Percentiles rank a stretch among this genome's conserved stretches.
These are phyloP conservation scores for Calocera viscosa DNA, from an alignment of 768 basidiomycete species.

Conservation along the genomic window DNA sequence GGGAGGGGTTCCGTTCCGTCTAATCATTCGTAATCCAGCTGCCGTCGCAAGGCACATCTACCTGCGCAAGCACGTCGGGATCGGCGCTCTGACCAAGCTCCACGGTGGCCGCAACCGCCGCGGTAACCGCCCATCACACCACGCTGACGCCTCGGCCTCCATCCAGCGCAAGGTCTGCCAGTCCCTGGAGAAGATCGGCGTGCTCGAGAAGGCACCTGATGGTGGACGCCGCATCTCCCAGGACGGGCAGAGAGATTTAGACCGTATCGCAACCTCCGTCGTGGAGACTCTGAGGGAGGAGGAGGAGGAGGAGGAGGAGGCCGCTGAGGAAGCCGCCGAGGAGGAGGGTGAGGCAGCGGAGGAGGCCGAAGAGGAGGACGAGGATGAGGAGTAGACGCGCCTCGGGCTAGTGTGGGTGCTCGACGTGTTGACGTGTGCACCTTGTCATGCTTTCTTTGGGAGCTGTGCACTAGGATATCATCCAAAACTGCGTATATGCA, in stretches of 20 bases:
- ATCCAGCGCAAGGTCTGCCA: slow-evolving; percentile 95
- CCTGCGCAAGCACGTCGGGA: slow-evolving; percentile 93
- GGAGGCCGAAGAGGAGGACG: slow-evolving; percentile 26
- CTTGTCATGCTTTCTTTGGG: slow-evolving; percentile 6
- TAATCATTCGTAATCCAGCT: slow-evolving; percentile 36
- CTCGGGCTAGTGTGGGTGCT: not conserved
- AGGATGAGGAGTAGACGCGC: slow-evolving; percentile 24
- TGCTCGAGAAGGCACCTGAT: slow-evolving; percentile 83
- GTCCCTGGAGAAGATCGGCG: slow-evolving; percentile 96
- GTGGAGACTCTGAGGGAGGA: slow-evolving; percentile 27
- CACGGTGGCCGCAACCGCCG: slow-evolving; percentile 94
- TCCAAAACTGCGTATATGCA: slow-evolving; percentile 9
- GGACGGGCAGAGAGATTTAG: slow-evolving; percentile 91
- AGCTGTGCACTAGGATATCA: slow-evolving; percentile 8
- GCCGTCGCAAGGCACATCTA: slow-evolving; percentile 98
- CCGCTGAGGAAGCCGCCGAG: slow-evolving; percentile 21
- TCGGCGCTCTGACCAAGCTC: slow-evolving; percentile 87
- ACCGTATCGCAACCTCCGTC: slow-evolving; percentile 84
- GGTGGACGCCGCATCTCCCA: slow-evolving; percentile 94
- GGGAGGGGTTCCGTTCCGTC: not conserved
- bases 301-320: slow-evolving; percentile 14
- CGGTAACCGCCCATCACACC: slow-evolving; percentile 93
- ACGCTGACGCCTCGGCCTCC: slow-evolving; percentile 69
- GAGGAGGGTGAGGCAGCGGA: slow-evolving; percentile 21
- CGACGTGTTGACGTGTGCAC: not conserved